Percentiles rank a stretch among this genome's conserved stretches.
phyloP scores from a whole-genome alignment of 2,329 filamentous ascomycete genomes.

The Colletotrichum sp. region DNA sequence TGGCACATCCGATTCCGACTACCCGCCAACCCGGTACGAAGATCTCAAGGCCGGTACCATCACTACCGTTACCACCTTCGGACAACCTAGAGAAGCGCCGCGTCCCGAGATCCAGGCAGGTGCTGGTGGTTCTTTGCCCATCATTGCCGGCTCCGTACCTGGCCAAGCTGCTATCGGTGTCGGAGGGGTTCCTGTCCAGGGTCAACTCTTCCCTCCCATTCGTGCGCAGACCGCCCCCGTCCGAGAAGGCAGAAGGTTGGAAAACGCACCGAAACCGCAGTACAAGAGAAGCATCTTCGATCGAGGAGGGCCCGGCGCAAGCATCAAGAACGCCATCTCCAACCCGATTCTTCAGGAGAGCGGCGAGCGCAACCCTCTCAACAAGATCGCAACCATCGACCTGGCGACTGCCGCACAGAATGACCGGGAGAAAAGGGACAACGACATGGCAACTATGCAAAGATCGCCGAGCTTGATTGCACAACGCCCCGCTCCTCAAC shows the following conservation, averaged over 20 bases:
- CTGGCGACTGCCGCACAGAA: constrained; percentile 52
- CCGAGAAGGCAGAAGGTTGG: constrained; percentile 21
- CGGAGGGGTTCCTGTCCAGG: constrained; percentile 43
- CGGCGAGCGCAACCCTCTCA: constrained; percentile 42
- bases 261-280: constrained; percentile 14
- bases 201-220: constrained; percentile 47
- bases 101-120: constrained; percentile 21
- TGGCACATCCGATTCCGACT: constrained; percentile 47
- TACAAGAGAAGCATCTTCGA: constrained; percentile 33
- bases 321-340: constrained; percentile 51
- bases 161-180: constrained; percentile 39
- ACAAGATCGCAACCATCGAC: constrained; percentile 54
- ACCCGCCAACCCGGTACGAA: constrained; percentile 52
- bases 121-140: constrained; percentile 35
- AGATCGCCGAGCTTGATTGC: constrained; percentile 36
- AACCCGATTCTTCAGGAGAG: constrained; percentile 48
- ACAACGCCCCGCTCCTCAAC: constrained; percentile 39
- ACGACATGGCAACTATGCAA: constrained; percentile 32
- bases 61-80: constrained; percentile 40
- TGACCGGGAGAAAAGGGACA: constrained; percentile 46
- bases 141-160: constrained; percentile 40
- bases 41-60: constrained; percentile 50
- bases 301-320: constrained; percentile 27
- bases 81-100: constrained; percentile 35
- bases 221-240: constrained; percentile 31